These are phyloP conservation scores for Scedosporium apiospermum DNA, from an alignment of 2,329 filamentous ascomycete genomes.

Conservation along the genomic window DNA sequence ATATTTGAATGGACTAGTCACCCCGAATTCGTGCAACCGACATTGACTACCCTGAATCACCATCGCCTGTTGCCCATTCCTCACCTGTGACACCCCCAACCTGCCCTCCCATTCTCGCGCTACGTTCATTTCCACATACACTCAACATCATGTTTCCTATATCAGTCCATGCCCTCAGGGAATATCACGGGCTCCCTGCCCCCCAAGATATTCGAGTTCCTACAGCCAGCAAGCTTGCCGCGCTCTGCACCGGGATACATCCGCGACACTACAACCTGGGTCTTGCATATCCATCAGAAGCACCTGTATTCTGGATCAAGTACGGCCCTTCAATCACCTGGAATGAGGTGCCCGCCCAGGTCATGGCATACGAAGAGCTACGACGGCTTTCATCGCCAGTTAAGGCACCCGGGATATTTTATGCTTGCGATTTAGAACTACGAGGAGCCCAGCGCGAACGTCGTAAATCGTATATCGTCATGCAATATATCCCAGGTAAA, in stretches of 20 bases:
- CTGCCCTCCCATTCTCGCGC: not conserved
- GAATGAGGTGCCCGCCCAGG: not conserved
- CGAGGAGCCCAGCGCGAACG: not conserved
- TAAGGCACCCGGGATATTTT: not conserved
- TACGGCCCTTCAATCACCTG: not conserved
- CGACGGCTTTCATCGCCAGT: not conserved
- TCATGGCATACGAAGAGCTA: constrained; percentile 6
- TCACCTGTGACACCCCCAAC: not conserved
- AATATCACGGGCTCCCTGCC: not conserved
- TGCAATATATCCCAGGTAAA: constrained; percentile 6
- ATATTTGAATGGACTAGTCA: no score
- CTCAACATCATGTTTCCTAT: not conserved
- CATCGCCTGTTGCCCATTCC: no score
- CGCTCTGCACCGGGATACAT: not conserved
- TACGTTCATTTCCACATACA: not conserved
- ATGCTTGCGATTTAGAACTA: constrained; percentile 1
- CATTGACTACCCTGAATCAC: no score
- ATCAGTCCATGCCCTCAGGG: not conserved
- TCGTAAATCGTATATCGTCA: constrained; percentile 4
- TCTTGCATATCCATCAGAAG: not conserved
- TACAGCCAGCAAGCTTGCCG: not conserved
- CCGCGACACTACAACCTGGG: not conserved
- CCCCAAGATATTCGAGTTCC: not conserved
- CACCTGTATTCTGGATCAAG: constrained; percentile 1
- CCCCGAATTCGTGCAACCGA: no score